Conservation (phyloP, 2,329 filamentous ascomycete genomes). For the Fusarium falciforme region DNA sequence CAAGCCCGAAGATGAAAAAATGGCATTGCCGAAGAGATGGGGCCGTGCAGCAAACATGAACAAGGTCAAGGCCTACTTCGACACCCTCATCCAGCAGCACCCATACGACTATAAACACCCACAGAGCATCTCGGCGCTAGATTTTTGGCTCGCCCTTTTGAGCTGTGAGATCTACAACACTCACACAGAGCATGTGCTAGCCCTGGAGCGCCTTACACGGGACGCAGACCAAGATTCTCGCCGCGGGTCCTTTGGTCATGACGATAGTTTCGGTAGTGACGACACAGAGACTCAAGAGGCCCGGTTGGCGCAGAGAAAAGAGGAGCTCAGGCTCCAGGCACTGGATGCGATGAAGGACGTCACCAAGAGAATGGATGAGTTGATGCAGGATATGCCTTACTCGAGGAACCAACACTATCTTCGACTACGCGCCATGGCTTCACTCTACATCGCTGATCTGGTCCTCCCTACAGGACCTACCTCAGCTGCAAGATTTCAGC, state of each 20-base stretch:
- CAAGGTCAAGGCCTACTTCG: conserved; percentile 72
- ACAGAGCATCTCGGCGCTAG: conserved; percentile 70
- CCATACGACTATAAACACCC: conserved; percentile 74
- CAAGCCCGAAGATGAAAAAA: neutral
- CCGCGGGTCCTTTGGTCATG: conserved; percentile 22
- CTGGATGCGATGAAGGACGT: conserved; percentile 71
- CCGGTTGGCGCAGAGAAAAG: conserved; percentile 45
- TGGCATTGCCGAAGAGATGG: conserved; percentile 47
- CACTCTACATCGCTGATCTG: conserved; percentile 81
- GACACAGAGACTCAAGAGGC: conserved; percentile 28
- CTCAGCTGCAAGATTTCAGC: conserved; percentile 44
- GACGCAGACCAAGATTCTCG: conserved; percentile 44
- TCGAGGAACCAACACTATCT: conserved; percentile 75
- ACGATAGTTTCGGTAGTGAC: conserved; percentile 38
- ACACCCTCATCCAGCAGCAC: conserved; percentile 80
- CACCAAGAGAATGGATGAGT: conserved; percentile 74
- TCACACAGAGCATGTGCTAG: conserved; percentile 67
- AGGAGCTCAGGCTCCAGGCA: conserved; percentile 61
- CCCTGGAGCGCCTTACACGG: conserved; percentile 50
- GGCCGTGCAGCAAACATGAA: conserved; percentile 59
- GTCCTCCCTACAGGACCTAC: conserved; percentile 54
- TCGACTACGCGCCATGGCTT: conserved; percentile 77
- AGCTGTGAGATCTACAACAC: conserved; percentile 83
- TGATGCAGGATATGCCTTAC: conserved; percentile 78
- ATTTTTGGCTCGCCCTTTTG: conserved; percentile 86